Base-by-base conservation (phyloP, 2,329 filamentous ascomycete species). In the Fusarium denticulatum region DNA sequence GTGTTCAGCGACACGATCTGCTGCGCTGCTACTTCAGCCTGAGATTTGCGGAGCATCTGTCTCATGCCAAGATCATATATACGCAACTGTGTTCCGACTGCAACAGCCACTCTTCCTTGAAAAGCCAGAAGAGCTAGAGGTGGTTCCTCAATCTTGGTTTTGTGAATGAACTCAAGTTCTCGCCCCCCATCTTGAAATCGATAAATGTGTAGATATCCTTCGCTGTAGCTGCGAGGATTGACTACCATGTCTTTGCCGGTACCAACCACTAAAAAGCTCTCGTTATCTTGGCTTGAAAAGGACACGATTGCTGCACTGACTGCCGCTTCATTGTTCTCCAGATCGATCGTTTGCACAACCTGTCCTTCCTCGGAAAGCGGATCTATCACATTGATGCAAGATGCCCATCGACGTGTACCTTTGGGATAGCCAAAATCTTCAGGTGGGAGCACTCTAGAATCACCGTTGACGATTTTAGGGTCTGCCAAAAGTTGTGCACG, bases 61-160 rank as follows among this genome's bases (percentile, higher is more conserved):
- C 93, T 92, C 88, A 97, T 93, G 72, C 97, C 96, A 20, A 98
- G 90, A 79, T 99, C 97, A 79, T 97, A 99, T 52, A 98, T 89
- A 60, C 94, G 90, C 30, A 99, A 84, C 39, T 93, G 91, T 76
- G 92, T 91, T 62, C 95, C 96, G 53, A 98, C 88, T 50, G 95
- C 96, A n/a, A 93, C 93, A 7, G 97, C 85, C 2, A 99, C 86
- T 73, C 93, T 93, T 36, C 97, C 97, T 81, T 98, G 96, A 86
- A 99, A 99, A 7, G 91, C 88, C n/a, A 96, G 86, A 22, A 99
- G 87, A n/a, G 96, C 96, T 77, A 94, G 90, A 3, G 97, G 94
- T 5, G 96, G 95, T 73, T 95, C 92, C 74, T 97, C 94, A 12
- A 98, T 89, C 78, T 95, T 94, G 2, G 97, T 99, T 82, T 98